These are phyloP conservation scores for Cyclostephanos invisitatus DNA, from an alignment of 108 stramenopile genomes.

Conservation along the genomic window DNA sequence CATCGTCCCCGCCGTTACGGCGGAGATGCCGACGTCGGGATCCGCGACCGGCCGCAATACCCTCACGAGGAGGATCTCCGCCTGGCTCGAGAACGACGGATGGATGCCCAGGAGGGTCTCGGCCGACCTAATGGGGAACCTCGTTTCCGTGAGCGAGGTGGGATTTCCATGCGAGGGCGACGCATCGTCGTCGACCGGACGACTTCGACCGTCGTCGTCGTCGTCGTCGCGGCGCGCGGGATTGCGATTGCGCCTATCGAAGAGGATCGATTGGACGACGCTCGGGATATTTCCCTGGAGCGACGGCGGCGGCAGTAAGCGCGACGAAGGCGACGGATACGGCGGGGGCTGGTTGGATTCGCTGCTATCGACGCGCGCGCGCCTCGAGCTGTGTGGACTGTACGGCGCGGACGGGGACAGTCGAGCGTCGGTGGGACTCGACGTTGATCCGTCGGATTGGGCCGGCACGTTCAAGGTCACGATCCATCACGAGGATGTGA, in stretches of 20 bases:
- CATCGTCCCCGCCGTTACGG: not conserved
- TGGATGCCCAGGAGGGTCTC: conserved; percentile 39
- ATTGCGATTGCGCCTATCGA: conserved; percentile 36
- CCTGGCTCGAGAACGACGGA: conserved; percentile 51
- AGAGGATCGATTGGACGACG: conserved; percentile 46
- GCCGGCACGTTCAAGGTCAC: conserved; percentile 22
- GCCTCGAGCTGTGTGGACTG: conserved; percentile 40
- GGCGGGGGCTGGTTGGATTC: not conserved
- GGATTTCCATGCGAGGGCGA: not conserved
- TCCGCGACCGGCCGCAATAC: not conserved
- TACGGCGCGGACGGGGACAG: conserved; percentile 25
- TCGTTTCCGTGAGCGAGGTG: conserved; percentile 36
- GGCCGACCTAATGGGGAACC: conserved; percentile 35
- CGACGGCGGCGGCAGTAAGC: conserved; percentile 2
- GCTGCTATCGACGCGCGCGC: conserved; percentile 19
- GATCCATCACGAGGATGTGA: conserved; percentile 30
- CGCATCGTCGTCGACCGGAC: not conserved
- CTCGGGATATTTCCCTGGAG: conserved; percentile 49
- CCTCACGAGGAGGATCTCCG: conserved; percentile 11
- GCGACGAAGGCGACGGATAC: not conserved
- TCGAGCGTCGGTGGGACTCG: conserved; percentile 16
- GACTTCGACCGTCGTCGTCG: not conserved
- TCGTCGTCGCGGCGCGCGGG: conserved; percentile 18
- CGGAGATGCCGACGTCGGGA: conserved; percentile 3
- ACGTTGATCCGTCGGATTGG: conserved; percentile 40